Conservation (phyloP, 306 rosid genomes). For the Neltuma alba region DNA sequence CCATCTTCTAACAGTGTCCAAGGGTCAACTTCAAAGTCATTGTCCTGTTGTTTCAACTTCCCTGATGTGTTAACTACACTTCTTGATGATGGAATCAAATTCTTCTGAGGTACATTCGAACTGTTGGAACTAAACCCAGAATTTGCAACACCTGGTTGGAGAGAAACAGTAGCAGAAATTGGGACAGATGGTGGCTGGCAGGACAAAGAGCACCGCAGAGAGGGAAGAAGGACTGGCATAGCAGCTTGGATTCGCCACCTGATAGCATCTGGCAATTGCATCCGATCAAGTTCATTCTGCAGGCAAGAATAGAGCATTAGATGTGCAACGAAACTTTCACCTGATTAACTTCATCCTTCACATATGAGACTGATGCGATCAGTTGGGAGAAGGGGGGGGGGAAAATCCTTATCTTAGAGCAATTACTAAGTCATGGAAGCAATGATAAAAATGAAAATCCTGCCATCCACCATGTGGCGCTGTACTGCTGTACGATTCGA, state of each 20-base stretch:
- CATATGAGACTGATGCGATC: not conserved
- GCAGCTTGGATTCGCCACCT: slow-evolving; percentile 93
- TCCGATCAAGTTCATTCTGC: slow-evolving; percentile 74
- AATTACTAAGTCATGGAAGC: not conserved
- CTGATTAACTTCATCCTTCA: slow-evolving; percentile 17
- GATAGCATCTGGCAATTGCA: slow-evolving; percentile 82
- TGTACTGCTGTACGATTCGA: not conserved
- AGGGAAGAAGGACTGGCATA: slow-evolving; percentile 72
- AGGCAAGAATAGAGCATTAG: slow-evolving; percentile 32
- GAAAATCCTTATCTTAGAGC: not conserved
- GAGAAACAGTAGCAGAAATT: slow-evolving; percentile 52
- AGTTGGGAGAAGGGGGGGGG: too few relatives aligned
- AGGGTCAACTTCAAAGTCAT: slow-evolving; percentile 79
- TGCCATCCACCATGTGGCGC: not conserved
- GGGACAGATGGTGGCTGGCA: slow-evolving; percentile 80
- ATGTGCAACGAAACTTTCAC: not conserved
- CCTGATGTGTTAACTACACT: slow-evolving; percentile 49
- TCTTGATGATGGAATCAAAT: slow-evolving; percentile 47
- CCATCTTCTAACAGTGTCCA: slow-evolving; percentile 93
- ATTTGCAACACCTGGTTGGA: slow-evolving; percentile 51
- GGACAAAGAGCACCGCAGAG: slow-evolving; percentile 56
- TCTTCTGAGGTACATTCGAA: slow-evolving; percentile 55
- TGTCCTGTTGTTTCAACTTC: slow-evolving; percentile 72
- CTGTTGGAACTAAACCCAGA: slow-evolving; percentile 50
- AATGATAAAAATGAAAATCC: not conserved